Evolutionary conservation across 2,329 filamentous ascomycete genomes (phyloP), one percentile per base, ranked within the genome.

Genomic region (Paecilomyces niveus): DNA sequence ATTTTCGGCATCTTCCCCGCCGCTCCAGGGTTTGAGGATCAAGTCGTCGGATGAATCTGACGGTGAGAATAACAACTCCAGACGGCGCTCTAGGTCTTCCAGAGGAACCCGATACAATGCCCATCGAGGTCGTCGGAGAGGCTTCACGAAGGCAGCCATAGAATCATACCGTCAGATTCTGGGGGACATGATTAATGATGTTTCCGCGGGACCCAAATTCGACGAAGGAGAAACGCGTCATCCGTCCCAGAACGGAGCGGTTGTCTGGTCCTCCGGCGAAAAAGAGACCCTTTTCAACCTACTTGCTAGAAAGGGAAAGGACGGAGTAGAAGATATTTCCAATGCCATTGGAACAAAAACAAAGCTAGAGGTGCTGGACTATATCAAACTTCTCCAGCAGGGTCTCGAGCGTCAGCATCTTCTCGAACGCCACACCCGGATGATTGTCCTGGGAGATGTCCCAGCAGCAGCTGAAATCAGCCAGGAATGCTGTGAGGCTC

Each of bases 401-500:
- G 80, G 78, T 1, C 64, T 76, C 5, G 71, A 79, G 35, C 68
- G 73, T 22, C 75, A 79, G 45, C 76, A 76, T 62, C 60, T 66
- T 18, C 73, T 63, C 31, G 64, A 69, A 18, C 57, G 59, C 55
- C 66, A 71, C 50, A 67, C 73, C 5, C 70, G 76, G 68, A 63
- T 70, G 26, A 62, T 84, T 31, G 72, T 77, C 26, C 69, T 80
- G 56, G 75, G 78, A 10, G 85, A 91, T 57, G 76, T 90, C 1
- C 87, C 88, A 0, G 86, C 89, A 1, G 92, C 92, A 0, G 68
- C 83, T 1, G 91, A 97, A 70, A 74, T 96, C 26, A 84, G 86
- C 65, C 74, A 79, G 22, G 81, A 85, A 58, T 90, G 89, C 66
- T 86, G 83, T 64, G 72, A 77, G 7, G 80, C 83, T 3, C 80